Base-by-base conservation (phyloP, 192 early-diverging fungal genomes). In the Gigaspora rosea region DNA sequence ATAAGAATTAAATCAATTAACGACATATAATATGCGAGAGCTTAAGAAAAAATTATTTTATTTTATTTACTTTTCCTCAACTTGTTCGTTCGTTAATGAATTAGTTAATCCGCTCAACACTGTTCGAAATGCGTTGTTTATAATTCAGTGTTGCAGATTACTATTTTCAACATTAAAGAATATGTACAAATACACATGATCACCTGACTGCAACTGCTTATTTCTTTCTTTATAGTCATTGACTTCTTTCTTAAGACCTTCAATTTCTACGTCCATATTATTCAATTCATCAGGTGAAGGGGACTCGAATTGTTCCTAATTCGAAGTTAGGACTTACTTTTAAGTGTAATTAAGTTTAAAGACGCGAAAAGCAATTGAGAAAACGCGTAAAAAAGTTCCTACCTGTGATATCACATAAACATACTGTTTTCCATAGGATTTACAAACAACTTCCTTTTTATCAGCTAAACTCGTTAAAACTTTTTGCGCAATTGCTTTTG, bases 201-300 rank as follows among this genome's bases (percentile, higher is more conserved):
- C 78, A 85, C 85, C 78, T 65, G 82, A 78, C 3, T 77, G 50
- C 6, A 86, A 69, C 50, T 88, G 84, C 69, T 85, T 88, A n/a
- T 82, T 85, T 46, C 77, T 78, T 46, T 90, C 85, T 71, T 85
- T 88, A 56, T 85, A 69, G 15, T 91, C 87, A 33, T 65, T 73
- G 12, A 89, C 85, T 46, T 81, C 79, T 22, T 68, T 80, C 76
- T 93, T 89, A 12, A 94, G 78, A 2, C 67, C 36, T 3, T 83
- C 80, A 33, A 92, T 86, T 75, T 88, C 72, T 5, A 78, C 61
- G 33, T 86, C 88, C 81, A 94, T 85, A 46, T 89, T 83, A 9
- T 80, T 78, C 73, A 86, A 59, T 62, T 86, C 82, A n/a, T 84
- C 79, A 3, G 70, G 73, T 0, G 81, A 79, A 3, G 82, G 66